Evolutionary conservation across 345 rosid genomes (phyloP).

Genomic region (Litchi chinensis): DNA sequence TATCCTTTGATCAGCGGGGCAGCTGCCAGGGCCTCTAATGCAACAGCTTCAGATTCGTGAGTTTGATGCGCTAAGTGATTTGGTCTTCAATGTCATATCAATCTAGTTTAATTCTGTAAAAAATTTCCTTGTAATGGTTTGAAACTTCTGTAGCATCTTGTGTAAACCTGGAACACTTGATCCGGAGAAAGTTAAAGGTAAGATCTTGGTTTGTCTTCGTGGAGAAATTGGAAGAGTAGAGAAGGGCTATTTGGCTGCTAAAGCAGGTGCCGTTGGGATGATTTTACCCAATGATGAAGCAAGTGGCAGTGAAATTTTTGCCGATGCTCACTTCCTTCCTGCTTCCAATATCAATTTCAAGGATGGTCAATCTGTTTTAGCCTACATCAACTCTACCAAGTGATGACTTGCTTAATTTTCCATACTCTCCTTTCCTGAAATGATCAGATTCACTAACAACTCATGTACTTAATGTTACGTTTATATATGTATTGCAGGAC

Average conservation of each 20-base stretch:
- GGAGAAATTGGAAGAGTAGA: conserved; percentile 32
- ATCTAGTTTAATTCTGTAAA: too few relatives aligned
- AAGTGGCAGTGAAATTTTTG: conserved; percentile 29
- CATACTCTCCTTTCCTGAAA: not conserved
- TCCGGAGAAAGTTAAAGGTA: conserved; percentile 58
- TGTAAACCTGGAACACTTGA: conserved; percentile 55
- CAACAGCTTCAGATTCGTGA: conserved; percentile 45
- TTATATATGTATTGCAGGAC: conserved; percentile 23
- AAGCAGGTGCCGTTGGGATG: conserved; percentile 60
- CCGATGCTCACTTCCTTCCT: conserved; percentile 50
- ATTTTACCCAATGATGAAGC: conserved; percentile 41
- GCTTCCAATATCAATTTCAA: conserved; percentile 40
- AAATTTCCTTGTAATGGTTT: not conserved
- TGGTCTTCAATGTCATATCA: not conserved
- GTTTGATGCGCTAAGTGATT: conserved; percentile 15
- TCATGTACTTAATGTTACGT: not conserved
- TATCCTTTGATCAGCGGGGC: conserved; percentile 57
- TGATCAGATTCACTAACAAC: not conserved
- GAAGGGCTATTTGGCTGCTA: conserved; percentile 36
- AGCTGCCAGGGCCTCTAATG: conserved; percentile 40
- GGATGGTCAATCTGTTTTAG: conserved; percentile 38
- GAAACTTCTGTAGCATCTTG: conserved; percentile 24
- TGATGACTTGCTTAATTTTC: not conserved
- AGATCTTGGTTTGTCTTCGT: conserved; percentile 54
- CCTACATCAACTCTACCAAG: conserved; percentile 51